A percentile compares a stretch with the other conserved stretches of the same genome.
Conservation (phyloP, 2,329 filamentous ascomycete species). For the Neonectria neomacrospora region DNA sequence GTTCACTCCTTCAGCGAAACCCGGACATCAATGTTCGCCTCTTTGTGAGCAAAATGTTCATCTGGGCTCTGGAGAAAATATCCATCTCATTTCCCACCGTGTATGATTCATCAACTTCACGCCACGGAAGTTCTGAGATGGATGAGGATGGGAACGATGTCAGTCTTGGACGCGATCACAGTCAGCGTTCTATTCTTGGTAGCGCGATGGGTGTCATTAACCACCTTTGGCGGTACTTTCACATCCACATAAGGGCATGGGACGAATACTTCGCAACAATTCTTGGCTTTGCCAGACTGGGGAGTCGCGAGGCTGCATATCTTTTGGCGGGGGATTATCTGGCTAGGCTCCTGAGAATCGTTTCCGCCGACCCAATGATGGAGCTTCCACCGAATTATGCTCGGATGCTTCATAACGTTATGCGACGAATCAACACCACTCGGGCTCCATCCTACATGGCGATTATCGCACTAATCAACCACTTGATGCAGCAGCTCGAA, state of each 20-base stretch:
- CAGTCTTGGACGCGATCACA: conserved; percentile 4
- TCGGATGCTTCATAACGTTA: conserved; percentile 63
- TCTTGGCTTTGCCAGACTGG: conserved; percentile 71
- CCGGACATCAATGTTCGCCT: conserved; percentile 66
- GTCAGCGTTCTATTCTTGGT: conserved; percentile 46
- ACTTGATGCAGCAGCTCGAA: conserved; percentile 58
- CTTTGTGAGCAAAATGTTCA: conserved; percentile 62
- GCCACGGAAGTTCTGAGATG: conserved; percentile 38
- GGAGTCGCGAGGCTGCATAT: conserved; percentile 65
- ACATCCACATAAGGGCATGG: conserved; percentile 74
- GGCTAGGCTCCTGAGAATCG: conserved; percentile 65
- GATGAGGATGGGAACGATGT: conserved; percentile 44
- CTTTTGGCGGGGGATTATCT: conserved; percentile 73
- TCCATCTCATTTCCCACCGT: conserved; percentile 58
- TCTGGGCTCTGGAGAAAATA: conserved; percentile 64
- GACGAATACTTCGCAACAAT: conserved; percentile 80
- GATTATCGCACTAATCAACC: conserved; percentile 62
- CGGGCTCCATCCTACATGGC: conserved; percentile 65
- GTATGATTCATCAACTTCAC: conserved; percentile 52
- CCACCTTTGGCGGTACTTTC: conserved; percentile 71
- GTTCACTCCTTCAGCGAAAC: conserved; percentile 72
- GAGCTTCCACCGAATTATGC: conserved; percentile 66
- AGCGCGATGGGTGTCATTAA: conserved; percentile 61
- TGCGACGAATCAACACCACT: conserved; percentile 58
- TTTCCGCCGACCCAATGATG: conserved; percentile 67